phyloP scores from a whole-genome alignment of 148 eudicot genomes.

The Linanthus parryae region DNA sequence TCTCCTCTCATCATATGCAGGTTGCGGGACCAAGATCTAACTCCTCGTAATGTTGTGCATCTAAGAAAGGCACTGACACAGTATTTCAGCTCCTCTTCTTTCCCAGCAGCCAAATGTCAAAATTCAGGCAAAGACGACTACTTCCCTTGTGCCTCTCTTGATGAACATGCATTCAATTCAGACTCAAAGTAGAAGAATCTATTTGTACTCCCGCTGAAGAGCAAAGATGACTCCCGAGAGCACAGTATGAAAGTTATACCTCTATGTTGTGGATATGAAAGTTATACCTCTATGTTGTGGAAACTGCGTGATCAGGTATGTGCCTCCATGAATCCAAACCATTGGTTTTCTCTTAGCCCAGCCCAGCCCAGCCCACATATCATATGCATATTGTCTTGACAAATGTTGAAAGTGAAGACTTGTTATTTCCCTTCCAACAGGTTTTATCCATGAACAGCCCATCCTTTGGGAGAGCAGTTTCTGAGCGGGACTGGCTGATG shows the following conservation, averaged over 20 bases:
- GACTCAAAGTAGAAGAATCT: slow-evolving; percentile 30
- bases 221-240: slow-evolving; percentile 35
- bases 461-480: slow-evolving; percentile 55
- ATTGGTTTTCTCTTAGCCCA: no score
- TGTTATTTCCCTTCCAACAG: slow-evolving; percentile 15
- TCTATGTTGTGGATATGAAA: no score
- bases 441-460: slow-evolving; percentile 55
- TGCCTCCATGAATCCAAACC: no score
- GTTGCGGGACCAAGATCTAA: slow-evolving; percentile 53
- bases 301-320: slow-evolving; percentile 67
- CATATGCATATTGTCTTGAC: neutral
- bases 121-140: slow-evolving; percentile 19
- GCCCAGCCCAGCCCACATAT: no score
- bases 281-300: slow-evolving; percentile 43
- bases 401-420: neutral
- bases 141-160: slow-evolving; percentile 8
- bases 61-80: slow-evolving; percentile 48
- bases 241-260: slow-evolving; percentile 54
- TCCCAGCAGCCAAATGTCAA: slow-evolving; percentile 31
- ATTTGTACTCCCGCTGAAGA: slow-evolving; percentile 51
- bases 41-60: slow-evolving; percentile 32
- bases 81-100: slow-evolving; percentile 63
- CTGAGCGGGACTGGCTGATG: slow-evolving; percentile 87
- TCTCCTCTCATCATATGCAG: slow-evolving; percentile 28
- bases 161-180: slow-evolving; percentile 11